A percentile compares a stretch with the other conserved stretches of the same genome.
These are phyloP conservation scores for Auricularia sp. DNA, from an alignment of 768 basidiomycete species.

Conservation along the genomic window DNA sequence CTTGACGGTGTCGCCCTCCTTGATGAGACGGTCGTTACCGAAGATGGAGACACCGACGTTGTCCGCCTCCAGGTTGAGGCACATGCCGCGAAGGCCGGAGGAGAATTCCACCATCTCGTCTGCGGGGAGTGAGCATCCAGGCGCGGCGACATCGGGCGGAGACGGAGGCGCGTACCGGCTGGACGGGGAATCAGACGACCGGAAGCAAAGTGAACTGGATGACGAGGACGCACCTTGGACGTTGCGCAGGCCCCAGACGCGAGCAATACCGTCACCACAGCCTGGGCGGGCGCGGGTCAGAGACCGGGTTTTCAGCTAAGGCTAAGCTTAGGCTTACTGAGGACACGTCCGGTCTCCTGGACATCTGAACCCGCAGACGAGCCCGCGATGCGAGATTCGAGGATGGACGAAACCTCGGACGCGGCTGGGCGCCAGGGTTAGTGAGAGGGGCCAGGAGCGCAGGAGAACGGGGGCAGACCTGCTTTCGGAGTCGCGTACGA, in stretches of 20 bases:
- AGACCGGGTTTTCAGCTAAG: constrained; percentile 14
- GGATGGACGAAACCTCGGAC: constrained; percentile 97
- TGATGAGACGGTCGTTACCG: constrained; percentile 95
- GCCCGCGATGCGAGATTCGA: constrained; percentile 96
- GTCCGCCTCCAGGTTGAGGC: constrained; percentile 99
- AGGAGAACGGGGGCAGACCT: constrained; percentile 42
- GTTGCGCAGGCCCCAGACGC: constrained; percentile 95
- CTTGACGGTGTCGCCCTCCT: constrained; percentile 99
- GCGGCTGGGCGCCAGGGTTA: constrained; percentile 56
- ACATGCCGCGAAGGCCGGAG: constrained; percentile 99
- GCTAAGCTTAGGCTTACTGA: constrained; percentile 54
- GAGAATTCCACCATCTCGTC: constrained; percentile 99
- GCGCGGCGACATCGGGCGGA: not conserved
- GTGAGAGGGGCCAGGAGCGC: constrained; percentile 11
- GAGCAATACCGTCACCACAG: constrained; percentile 99
- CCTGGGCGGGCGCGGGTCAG: constrained; percentile 36
- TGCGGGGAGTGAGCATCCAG: constrained; percentile 22
- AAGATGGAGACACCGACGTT: constrained; percentile 99
- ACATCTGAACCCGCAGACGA: constrained; percentile 84
- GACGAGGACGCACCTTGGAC: constrained; percentile 66
- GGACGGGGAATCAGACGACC: not conserved
- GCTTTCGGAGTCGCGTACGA: constrained; percentile 98
- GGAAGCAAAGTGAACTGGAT: constrained; percentile 5
- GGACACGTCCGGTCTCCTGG: constrained; percentile 97
- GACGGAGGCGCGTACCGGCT: constrained; percentile 15